Percentiles rank a stretch among this genome's conserved stretches.
Evolutionary conservation across 2,329 filamentous ascomycete genomes (phyloP).

Genomic region (Bipolaris oryzae): DNA sequence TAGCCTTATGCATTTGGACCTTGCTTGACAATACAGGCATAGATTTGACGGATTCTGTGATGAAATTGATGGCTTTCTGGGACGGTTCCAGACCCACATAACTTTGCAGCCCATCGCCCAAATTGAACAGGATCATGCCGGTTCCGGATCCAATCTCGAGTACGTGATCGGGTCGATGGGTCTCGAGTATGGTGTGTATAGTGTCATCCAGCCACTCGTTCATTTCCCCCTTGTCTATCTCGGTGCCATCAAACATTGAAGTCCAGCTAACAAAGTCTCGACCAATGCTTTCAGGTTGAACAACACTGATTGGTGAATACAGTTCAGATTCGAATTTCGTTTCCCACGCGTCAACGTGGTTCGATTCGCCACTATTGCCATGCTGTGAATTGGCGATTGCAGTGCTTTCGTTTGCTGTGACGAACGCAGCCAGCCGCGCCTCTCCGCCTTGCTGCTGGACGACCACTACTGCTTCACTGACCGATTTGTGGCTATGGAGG

Average conservation of each 20-base stretch:
- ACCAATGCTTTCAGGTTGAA: slow-evolving; percentile 5
- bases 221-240: slow-evolving; percentile 16
- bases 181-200: slow-evolving; percentile 6
- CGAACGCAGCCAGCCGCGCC: background rate
- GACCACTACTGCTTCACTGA: background rate
- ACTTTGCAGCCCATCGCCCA: background rate
- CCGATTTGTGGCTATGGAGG: background rate
- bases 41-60: slow-evolving; percentile 2
- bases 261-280: slow-evolving; percentile 17
- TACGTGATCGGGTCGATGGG: background rate
- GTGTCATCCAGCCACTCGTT: slow-evolving; percentile 20
- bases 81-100: slow-evolving; percentile 14
- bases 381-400: background rate
- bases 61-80: slow-evolving; percentile 1
- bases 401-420: background rate
- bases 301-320: background rate
- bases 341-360: slow-evolving; percentile 10
- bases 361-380: background rate
- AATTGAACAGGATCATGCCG: slow-evolving; percentile 22
- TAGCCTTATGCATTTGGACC: background rate
- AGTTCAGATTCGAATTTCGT: slow-evolving; percentile 8
- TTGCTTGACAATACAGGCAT: slow-evolving; percentile 2
- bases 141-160: slow-evolving; percentile 16
- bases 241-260: slow-evolving; percentile 16
- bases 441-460: background rate